These are phyloP conservation scores for Lanmaoa pseudosensibilis DNA, from an alignment of 768 basidiomycete species.

Conservation along the genomic window DNA sequence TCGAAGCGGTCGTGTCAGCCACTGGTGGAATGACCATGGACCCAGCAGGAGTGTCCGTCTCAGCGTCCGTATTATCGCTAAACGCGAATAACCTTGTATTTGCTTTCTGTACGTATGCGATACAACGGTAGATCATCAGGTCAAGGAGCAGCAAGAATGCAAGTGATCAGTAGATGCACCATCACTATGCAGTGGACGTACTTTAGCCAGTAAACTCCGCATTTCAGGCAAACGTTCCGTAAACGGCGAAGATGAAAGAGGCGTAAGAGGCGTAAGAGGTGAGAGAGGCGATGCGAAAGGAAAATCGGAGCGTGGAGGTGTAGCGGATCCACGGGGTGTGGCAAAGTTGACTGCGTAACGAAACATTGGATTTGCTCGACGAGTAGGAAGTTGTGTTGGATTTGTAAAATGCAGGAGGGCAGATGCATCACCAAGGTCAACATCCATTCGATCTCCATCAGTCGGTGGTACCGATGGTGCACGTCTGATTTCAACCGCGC, in stretches of 20 bases:
- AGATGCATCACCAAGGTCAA: conserved; percentile 20
- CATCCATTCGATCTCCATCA: conserved; percentile 24
- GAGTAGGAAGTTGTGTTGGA: conserved; percentile 3
- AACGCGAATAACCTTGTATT: not conserved
- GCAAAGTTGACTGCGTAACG: conserved; percentile 29
- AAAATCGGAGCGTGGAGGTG: not conserved
- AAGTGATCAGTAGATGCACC: not conserved
- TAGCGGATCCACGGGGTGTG: conserved; percentile 22
- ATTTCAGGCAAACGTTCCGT: conserved; percentile 6
- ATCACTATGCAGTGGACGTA: conserved; percentile 11
- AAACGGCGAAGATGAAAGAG: conserved; percentile 49
- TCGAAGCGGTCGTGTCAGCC: conserved; percentile 5
- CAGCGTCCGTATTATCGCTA: not conserved
- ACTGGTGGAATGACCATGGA: not conserved
- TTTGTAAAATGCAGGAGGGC: conserved; percentile 27
- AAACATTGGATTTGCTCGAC: conserved; percentile 13
- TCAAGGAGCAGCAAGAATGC: not conserved
- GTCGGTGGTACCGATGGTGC: conserved; percentile 26
- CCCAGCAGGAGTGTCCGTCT: not conserved
- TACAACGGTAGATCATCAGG: not conserved
- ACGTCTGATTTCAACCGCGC: conserved; percentile 23
- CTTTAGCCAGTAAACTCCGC: conserved; percentile 17
- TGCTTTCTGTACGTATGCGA: not conserved
- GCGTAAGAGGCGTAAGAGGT: conserved; percentile 54
- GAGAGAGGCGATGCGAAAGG: conserved; percentile 33